Base-by-base conservation (phyloP, 1,139 yeast species). In the Yamadazyma jaroonii region DNA sequence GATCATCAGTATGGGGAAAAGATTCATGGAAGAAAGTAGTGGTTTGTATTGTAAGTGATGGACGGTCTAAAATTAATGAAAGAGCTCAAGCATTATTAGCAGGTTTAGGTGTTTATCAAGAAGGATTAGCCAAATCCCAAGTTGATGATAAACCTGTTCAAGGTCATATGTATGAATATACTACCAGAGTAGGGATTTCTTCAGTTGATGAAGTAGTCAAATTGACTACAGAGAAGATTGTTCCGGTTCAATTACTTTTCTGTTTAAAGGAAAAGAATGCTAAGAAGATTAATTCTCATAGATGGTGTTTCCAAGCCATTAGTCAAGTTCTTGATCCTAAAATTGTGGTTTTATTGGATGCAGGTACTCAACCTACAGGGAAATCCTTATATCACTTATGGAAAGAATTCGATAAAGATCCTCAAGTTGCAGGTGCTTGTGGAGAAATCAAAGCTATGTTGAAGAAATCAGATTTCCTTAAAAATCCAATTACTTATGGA, bases 281-380 rank as follows among this genome's bases (percentile, higher is more conserved):
- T 12, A 70, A 70, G 44, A 71, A 71, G 49, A 71, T 71, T 48
- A 71, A 71, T 46, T 67, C 74, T 28, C 77, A 71, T 49, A 59
- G 77, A 50, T 71, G 77, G 77, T 71, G 76, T 53, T 69, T 71
- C 56, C 74, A 71, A 51, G 76, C 76, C 11, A 56, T 71, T 35
- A 68, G 74, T 25, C 69, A 65, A 47, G 68, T 68, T 6, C 57
- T 71, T 38, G 66, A 70, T 37, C 77, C 77, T 2, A 64, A 62
- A 32, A 56, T 67, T 28, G 74, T 71, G 5, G 59, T 71, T 6
- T 59, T 71, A 32, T 57, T 71, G 32, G 77, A 71, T 55, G 72
- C 74, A 28, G 77, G 77, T 42, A 71, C 77, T 24, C 75, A 70
- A 45, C 77, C 77, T 9, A 46, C 64, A 6, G 75, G 74, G 4